Percentiles rank a stretch among this genome's conserved stretches.
Evolutionary conservation across 179 eudicot species (phyloP).

Genomic region (Amaranthus tricolor): DNA sequence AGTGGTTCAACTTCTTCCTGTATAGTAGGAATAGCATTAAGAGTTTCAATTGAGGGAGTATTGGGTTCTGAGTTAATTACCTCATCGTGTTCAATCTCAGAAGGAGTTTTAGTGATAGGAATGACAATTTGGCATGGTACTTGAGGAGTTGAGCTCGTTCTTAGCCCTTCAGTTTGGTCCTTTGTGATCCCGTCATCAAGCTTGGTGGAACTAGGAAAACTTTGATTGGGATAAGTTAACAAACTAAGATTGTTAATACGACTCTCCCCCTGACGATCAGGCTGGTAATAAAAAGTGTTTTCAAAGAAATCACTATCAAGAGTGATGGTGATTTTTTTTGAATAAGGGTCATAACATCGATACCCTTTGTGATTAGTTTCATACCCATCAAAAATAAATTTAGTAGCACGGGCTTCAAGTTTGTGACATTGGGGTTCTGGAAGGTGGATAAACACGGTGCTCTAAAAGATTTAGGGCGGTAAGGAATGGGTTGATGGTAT

Average conservation of each 20-base stretch:
- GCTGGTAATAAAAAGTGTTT: not conserved
- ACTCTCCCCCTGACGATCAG: slow-evolving; percentile 9
- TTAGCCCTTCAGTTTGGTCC: not conserved
- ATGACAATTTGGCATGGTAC: too few species aligned
- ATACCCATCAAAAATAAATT: slow-evolving; percentile 8
- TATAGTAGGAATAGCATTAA: too few species aligned
- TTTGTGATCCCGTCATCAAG: not conserved
- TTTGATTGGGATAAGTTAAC: not conserved
- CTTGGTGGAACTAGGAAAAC: not conserved
- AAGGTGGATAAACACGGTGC: too few species aligned
- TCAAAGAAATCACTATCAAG: slow-evolving; percentile 6
- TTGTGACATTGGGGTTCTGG: too few species aligned
- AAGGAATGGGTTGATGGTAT: too few species aligned
- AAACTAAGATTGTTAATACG: not conserved
- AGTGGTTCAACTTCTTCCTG: too few species aligned
- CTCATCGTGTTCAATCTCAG: not conserved
- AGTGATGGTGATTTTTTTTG: not conserved
- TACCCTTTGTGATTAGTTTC: not conserved
- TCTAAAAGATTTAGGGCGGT: too few species aligned
- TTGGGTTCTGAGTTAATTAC: not conserved
- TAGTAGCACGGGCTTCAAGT: not conserved
- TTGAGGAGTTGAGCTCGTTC: not conserved
- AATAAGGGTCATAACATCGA: not conserved
- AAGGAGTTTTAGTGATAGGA: not conserved
- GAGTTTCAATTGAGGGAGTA: not conserved